Conservation (phyloP, 2,329 filamentous ascomycete genomes). For the Fusarium veterinarium region DNA sequence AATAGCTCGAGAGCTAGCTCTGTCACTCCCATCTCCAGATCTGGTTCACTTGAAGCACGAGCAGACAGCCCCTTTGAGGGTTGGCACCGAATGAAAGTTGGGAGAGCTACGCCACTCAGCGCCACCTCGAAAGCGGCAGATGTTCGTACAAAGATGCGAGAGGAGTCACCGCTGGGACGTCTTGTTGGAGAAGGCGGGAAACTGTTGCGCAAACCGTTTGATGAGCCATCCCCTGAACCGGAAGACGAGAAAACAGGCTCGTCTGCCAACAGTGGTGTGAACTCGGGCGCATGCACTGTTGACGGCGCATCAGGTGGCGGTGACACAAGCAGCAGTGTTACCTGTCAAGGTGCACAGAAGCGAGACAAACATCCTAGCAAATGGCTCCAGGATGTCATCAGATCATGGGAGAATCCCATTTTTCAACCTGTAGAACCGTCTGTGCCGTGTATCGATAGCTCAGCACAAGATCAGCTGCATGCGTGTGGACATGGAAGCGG, state of each 20-base stretch:
- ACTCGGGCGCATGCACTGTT: background rate
- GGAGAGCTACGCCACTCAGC: slow-evolving; percentile 29
- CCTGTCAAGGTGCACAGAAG: background rate
- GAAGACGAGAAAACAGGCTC: background rate
- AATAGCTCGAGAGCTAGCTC: slow-evolving; percentile 30
- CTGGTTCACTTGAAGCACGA: slow-evolving; percentile 1
- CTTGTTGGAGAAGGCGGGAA: slow-evolving; percentile 56
- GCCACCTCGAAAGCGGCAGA: slow-evolving; percentile 1
- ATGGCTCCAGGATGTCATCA: slow-evolving; percentile 72
- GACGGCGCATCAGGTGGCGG: background rate
- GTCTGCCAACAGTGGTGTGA: background rate
- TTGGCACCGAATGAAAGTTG: slow-evolving; percentile 53
- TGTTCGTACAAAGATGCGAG: slow-evolving; percentile 1
- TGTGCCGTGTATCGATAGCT: slow-evolving; percentile 56
- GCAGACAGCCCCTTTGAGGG: slow-evolving; percentile 48
- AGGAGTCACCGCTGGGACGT: slow-evolving; percentile 16
- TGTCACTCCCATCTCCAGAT: background rate
- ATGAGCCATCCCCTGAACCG: slow-evolving; percentile 45
- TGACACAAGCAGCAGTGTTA: background rate
- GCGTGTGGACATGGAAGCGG: slow-evolving; percentile 15
- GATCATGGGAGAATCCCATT: slow-evolving; percentile 79
- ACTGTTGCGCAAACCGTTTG: slow-evolving; percentile 59
- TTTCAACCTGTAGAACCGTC: slow-evolving; percentile 66
- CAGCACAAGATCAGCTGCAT: background rate
- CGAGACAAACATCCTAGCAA: slow-evolving; percentile 41